Evolutionary conservation across 805 yeast genomes (phyloP), one percentile per base, ranked within the genome.

Genomic region (Hanseniaspora singularis): DNA sequence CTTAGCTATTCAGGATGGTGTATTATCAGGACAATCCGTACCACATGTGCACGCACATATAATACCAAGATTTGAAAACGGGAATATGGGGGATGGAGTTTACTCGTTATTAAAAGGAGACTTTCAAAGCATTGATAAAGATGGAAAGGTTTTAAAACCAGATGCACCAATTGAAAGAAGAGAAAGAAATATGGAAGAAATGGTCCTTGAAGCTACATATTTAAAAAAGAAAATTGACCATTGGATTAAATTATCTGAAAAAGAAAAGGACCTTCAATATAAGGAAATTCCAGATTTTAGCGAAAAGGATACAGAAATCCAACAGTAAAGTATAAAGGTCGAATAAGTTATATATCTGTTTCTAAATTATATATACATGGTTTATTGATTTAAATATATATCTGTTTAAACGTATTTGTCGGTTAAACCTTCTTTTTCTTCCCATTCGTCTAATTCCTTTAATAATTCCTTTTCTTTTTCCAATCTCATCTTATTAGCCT

Each of bases 1-100:
- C 58, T 72, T 92, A 33, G 89, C 96, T 10, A 85, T 94, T 50
- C 99, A 92, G 61, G 99, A 92, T 60, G 98, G 98, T 0, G 83
- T 87, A 0, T 86, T 86, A 41, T 89, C 96, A 1, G 98, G 98
- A 3, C 98, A 92, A 60, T 76, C 88, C n/a, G 79, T 92, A 2
- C 95, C 96, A 4, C 98, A 92, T 63, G 70, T 89, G 24, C 98
- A 92, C 61, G 81, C 95, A 18, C 99, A 92, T 60, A 65, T 92
- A 16, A 87, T 92, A 18, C 99, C 99, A 6, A 70, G 99, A 33
- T 77, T 72, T 59, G 69, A 67, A 42, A 52, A 61, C 11, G 61
- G 69, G 38, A 80, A 77, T 50, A 63, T 76, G 39, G 86, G 86
- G 1, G 95, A 85, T 59, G 78, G 74, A 33, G 72, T 92, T 26